Base-by-base conservation (phyloP, 2,329 filamentous ascomycete genomes). In the Fusarium sp. region DNA sequence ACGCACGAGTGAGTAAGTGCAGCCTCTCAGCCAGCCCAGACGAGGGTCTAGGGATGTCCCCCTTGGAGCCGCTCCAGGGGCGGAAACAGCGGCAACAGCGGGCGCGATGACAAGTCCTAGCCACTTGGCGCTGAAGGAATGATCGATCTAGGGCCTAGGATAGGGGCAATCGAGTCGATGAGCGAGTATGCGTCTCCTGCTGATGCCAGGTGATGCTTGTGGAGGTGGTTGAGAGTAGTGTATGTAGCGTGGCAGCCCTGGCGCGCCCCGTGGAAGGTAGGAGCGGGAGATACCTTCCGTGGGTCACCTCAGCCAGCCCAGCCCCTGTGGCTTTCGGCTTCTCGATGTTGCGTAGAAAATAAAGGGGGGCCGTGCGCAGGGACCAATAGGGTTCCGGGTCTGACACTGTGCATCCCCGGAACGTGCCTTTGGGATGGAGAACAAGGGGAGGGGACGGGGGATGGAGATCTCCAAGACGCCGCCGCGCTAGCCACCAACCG, bases 321-420 rank as follows among this genome's bases (percentile, higher is more conserved):
- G 57, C 59, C 59, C 41, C 59, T 37, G 60, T 63, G 60, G 61
- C 65, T 65, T 52, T 64, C 56, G 66, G 52, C 61, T 57, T 58
- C 50, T 68, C 60, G 37, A 61, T 64, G 41, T 64, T 62, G 48
- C 43, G 58, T 54, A 22, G 59, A 56, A 58, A 65, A 65, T 59
- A 58, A 63, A 24, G 62, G 62, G 65, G 68, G 71, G 18, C 65
- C 68, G 65, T 71, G 71, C 71, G 68, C 63, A 14, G 22, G 48
- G 60, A 24, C 59, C 64, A 72, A 69, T 62, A 6, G n/a, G 58
- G 33, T 33, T 39, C 39, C 37, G 65, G 58, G 57, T 37, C 50
- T 45, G 43, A 52, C 57, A 64, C 60, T 64, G 65, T 64, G 62
- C 62, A 68, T 66, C 58, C 64, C 62, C 62, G 50, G 62, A 58